A percentile compares a stretch with the other conserved stretches of the same genome.
These are phyloP conservation scores for Ophiocordyceps unilateralis DNA, from an alignment of 2,329 filamentous ascomycete species.

Conservation along the genomic window DNA sequence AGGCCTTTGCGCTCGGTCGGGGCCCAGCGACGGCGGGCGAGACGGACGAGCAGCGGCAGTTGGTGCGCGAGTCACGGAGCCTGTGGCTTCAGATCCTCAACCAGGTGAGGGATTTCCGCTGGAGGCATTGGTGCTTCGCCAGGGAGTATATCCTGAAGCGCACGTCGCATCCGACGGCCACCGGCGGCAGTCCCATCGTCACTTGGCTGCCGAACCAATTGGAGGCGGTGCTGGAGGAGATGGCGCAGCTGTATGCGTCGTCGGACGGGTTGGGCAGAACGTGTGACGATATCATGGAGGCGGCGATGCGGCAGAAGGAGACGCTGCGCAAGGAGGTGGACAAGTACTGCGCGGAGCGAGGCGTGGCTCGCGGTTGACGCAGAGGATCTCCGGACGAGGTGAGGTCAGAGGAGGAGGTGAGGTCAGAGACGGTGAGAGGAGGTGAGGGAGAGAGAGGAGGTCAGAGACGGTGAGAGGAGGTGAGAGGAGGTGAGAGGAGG, in stretches of 20 bases:
- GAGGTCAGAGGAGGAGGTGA: too few species aligned
- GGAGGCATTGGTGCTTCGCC: conserved; percentile 75
- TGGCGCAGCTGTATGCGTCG: conserved; percentile 39
- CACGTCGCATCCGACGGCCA: conserved; percentile 60
- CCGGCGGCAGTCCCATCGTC: conserved; percentile 66
- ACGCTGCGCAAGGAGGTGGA: conserved; percentile 56
- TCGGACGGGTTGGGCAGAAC: conserved; percentile 26
- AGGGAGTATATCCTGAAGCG: conserved; percentile 71
- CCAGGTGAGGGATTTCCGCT: conserved; percentile 66
- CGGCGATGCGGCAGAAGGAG: conserved; percentile 43
- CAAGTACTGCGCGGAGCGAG: conserved; percentile 54
- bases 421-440: too few species aligned
- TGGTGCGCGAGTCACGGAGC: conserved; percentile 35
- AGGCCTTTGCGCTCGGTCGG: conserved; percentile 35
- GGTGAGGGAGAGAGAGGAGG: too few species aligned
- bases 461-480: neutral
- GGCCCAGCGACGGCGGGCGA: conserved; percentile 2
- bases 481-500: neutral
- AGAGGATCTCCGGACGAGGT: neutral
- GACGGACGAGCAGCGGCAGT: conserved; percentile 15
- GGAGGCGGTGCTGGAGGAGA: conserved; percentile 54
- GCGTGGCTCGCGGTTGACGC: conserved; percentile 12
- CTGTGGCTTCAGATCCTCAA: conserved; percentile 51
- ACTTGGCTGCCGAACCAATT: conserved; percentile 76
- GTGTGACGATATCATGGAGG: conserved; percentile 48